A percentile compares a stretch with the other conserved stretches of the same genome.
Conservation (phyloP, 768 basidiomycete genomes). For the Suillus decipiens region DNA sequence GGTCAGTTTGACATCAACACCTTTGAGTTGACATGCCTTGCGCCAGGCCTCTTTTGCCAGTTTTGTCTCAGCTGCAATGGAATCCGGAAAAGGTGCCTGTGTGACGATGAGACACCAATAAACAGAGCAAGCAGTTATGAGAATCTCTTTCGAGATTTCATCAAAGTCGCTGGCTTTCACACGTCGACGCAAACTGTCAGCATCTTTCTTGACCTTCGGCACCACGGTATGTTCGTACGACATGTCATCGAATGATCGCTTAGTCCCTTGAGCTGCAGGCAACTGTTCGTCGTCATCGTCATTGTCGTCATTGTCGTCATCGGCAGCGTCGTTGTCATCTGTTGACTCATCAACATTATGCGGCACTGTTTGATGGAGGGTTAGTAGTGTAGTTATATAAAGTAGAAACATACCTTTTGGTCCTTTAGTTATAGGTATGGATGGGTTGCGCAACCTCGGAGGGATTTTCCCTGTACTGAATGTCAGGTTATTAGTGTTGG, state of each 20-base stretch:
- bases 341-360: background rate
- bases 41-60: constrained; percentile 10
- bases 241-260: background rate
- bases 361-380: background rate
- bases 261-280: background rate
- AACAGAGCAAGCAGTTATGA: constrained; percentile 18
- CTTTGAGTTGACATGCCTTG: constrained; percentile 3
- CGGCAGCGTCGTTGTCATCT: background rate
- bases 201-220: background rate
- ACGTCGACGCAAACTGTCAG: background rate
- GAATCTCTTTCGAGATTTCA: constrained; percentile 19
- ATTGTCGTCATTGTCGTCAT: background rate
- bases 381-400: background rate
- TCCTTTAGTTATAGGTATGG: background rate
- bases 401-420: background rate
- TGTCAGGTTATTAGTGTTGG: background rate
- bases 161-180: constrained; percentile 22
- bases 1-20: constrained; percentile 7
- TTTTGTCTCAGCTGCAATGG: constrained; percentile 1
- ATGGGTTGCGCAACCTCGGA: background rate
- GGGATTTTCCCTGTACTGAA: background rate
- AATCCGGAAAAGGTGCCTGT: constrained; percentile 24
- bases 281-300: background rate
- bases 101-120: constrained; percentile 23
- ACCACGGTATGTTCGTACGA: background rate